These are phyloP conservation scores for Coniferiporia weirii DNA, from an alignment of 1,284 basidiomycete genomes.

Conservation along the genomic window DNA sequence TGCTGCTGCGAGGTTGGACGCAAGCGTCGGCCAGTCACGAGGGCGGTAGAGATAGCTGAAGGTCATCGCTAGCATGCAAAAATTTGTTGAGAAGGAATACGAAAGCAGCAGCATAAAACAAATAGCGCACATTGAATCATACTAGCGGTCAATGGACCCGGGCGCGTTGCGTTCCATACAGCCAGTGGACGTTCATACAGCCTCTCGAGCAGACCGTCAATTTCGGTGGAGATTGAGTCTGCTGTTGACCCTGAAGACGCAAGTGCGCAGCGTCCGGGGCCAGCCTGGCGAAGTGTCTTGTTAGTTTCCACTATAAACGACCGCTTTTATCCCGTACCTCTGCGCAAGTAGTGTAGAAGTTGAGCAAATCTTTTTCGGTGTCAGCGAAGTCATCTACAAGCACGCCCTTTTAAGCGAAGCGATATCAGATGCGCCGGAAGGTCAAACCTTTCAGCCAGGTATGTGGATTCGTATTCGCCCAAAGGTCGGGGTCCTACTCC, in stretches of 20 bases:
- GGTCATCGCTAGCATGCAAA: conserved; percentile 13
- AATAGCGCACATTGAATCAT: conserved; percentile 19
- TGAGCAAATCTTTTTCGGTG: conserved; percentile 22
- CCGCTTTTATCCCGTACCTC: conserved; percentile 13
- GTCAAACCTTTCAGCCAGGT: conserved; percentile 22
- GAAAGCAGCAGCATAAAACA: background rate
- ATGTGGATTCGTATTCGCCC: conserved; percentile 20
- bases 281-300: conserved; percentile 19
- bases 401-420: too few relatives aligned
- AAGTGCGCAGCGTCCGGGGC: conserved; percentile 24
- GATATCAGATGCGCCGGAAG: too few relatives aligned
- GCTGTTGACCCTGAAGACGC: conserved; percentile 19
- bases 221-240: conserved; percentile 15
- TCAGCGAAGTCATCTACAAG: conserved; percentile 22
- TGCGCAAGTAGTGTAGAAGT: conserved; percentile 23
- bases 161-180: conserved; percentile 21
- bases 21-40: conserved; percentile 21
- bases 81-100: background rate
- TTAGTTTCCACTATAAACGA: background rate
- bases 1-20: conserved; percentile 18
- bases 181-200: conserved; percentile 22
- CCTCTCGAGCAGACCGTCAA: conserved; percentile 21
- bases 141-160: conserved; percentile 22
- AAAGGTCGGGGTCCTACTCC: conserved; percentile 23
- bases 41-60: conserved; percentile 23